Conservation (phyloP, 306 rosid species). For the Morella rubra region DNA sequence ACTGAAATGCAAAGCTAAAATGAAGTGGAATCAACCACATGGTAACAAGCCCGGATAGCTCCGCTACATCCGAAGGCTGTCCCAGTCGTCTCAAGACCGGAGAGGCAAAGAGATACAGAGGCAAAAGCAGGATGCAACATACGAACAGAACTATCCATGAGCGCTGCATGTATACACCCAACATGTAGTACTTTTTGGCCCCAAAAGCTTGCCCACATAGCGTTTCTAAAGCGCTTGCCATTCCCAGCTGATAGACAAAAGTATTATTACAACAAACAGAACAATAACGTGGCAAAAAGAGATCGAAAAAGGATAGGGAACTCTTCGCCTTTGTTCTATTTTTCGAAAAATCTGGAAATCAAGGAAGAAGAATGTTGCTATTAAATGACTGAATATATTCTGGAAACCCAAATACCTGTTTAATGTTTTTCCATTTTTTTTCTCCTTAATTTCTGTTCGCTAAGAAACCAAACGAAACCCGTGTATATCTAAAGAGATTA, state of each 20-base stretch:
- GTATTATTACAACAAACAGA: not conserved
- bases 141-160: slow-evolving; percentile 69
- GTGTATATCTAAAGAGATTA: no score
- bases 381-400: no score
- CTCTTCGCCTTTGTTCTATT: not conserved
- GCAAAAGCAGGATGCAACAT: slow-evolving; percentile 58
- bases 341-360: no score
- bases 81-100: slow-evolving; percentile 62
- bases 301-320: not conserved
- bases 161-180: slow-evolving; percentile 85
- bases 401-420: no score
- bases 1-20: slow-evolving; percentile 61
- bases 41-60: slow-evolving; percentile 47
- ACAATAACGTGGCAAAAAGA: not conserved
- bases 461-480: not conserved
- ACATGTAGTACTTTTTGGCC: slow-evolving; percentile 67
- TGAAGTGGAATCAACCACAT: slow-evolving; percentile 60
- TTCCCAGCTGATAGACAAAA: slow-evolving; percentile 51
- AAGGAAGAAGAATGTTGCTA: no score
- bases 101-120: slow-evolving; percentile 51
- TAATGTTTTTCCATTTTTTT: not conserved
- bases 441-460: not conserved
- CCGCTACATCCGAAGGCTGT: slow-evolving; percentile 57
- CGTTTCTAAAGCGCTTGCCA: slow-evolving; percentile 86
- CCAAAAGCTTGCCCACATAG: slow-evolving; percentile 91